These are phyloP conservation scores for Curvularia sp. DNA, from an alignment of 2,329 filamentous ascomycete genomes.

Conservation along the genomic window DNA sequence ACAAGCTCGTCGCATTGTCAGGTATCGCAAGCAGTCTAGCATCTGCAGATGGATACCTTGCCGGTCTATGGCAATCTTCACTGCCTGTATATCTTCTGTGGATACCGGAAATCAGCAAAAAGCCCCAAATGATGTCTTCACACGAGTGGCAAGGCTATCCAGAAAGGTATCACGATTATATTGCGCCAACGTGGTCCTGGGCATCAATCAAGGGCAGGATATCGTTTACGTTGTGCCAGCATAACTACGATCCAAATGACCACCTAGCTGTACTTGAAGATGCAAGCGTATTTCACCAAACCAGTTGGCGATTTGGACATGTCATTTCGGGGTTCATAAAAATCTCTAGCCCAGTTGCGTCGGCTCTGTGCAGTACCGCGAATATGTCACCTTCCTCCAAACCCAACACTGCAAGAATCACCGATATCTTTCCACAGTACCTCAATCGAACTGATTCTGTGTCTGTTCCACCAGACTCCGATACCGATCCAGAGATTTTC, in stretches of 20 bases:
- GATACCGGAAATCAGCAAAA: not conserved
- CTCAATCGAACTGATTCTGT: not conserved
- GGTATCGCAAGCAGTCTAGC: constrained; percentile 15
- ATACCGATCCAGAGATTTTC: not conserved
- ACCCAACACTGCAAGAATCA: not conserved
- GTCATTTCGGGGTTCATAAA: not conserved
- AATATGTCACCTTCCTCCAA: not conserved
- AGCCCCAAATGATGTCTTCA: not conserved
- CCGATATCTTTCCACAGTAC: not conserved
- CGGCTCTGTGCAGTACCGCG: not conserved
- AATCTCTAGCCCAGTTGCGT: constrained; percentile 1
- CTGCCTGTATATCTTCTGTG: constrained; percentile 15
- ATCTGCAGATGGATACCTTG: constrained; percentile 14
- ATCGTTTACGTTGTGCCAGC: constrained; percentile 10
- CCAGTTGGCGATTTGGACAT: not conserved
- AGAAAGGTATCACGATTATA: not conserved
- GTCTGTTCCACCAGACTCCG: not conserved
- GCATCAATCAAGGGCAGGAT: constrained; percentile 17
- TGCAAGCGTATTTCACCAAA: not conserved
- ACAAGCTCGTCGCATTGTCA: constrained; percentile 17
- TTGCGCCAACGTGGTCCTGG: constrained; percentile 29
- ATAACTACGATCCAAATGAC: constrained; percentile 6
- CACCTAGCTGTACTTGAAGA: constrained; percentile 3
- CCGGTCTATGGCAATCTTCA: constrained; percentile 18
- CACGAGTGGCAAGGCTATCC: not conserved